Percentiles rank a stretch among this genome's conserved stretches.
These are phyloP conservation scores for Emmonsia crescens DNA, from an alignment of 2,329 filamentous ascomycete species.

Conservation along the genomic window DNA sequence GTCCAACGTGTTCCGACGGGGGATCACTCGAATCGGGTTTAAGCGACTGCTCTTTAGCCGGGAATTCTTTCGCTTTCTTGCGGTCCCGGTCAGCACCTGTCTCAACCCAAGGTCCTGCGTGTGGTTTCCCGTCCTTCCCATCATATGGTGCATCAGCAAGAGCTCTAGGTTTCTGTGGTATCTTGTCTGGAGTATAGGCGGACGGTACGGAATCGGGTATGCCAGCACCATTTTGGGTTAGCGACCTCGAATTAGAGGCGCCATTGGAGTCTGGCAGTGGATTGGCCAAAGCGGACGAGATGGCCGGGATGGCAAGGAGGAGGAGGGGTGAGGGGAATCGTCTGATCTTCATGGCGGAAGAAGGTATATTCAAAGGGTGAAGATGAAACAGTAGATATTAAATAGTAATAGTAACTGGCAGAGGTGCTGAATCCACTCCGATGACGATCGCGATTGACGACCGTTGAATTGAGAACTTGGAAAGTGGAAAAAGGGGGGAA, in stretches of 20 bases:
- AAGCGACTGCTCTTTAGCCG: conserved; percentile 16
- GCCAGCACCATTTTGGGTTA: not conserved
- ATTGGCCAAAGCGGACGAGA: conserved; percentile 10
- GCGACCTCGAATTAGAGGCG: not conserved
- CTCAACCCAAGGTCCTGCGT: conserved; percentile 63
- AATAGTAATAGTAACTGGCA: not conserved
- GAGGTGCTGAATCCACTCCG: not conserved
- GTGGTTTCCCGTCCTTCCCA: conserved; percentile 85
- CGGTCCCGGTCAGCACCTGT: conserved; percentile 38
- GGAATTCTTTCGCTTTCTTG: conserved; percentile 28
- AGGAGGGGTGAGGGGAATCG: conserved; percentile 9
- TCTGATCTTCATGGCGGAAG: conserved; percentile 10
- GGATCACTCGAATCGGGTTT: conserved; percentile 18
- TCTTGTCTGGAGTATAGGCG: not conserved
- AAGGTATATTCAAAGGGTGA: not conserved
- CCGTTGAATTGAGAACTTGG: not conserved
- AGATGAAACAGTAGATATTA: not conserved
- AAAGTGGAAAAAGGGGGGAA: not conserved
- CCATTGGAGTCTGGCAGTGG: conserved; percentile 1
- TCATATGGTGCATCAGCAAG: conserved; percentile 69
- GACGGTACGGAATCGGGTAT: not conserved
- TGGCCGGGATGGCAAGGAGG: conserved; percentile 9
- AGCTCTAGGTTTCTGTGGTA: conserved; percentile 2
- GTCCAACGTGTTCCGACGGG: conserved; percentile 30
- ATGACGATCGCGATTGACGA: not conserved